Evolutionary conservation across 2,329 filamentous ascomycete genomes (phyloP).

Genomic region (Phialophora expanda): DNA sequence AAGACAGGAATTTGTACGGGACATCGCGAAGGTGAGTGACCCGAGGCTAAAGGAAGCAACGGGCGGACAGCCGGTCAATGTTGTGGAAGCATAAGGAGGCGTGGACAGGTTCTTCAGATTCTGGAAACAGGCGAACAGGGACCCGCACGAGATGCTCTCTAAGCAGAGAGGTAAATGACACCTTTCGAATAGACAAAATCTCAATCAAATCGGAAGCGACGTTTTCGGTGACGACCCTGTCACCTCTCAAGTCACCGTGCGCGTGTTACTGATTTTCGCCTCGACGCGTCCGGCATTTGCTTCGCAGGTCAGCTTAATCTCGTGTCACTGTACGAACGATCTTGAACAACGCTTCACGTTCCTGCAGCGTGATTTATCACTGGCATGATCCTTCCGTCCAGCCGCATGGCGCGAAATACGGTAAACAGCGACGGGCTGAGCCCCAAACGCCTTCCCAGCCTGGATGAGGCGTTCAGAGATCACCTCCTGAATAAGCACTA

Average conservation of each 20-base stretch:
- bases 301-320: neutral
- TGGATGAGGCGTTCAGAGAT: neutral
- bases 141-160: neutral
- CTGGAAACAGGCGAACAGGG: neutral
- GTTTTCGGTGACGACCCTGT: neutral
- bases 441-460: neutral
- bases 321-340: neutral
- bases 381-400: neutral
- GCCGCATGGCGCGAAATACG: neutral
- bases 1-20: constrained; percentile 43
- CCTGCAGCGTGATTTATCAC: too few relatives aligned
- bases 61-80: constrained; percentile 22
- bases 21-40: constrained; percentile 37
- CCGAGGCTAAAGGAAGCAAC: constrained; percentile 30
- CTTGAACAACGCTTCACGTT: too few relatives aligned
- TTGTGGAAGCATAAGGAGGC: constrained; percentile 6
- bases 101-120: neutral
- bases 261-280: neutral
- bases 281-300: neutral
- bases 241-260: neutral
- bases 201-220: neutral
- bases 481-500: neutral
- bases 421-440: neutral
- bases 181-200: neutral
- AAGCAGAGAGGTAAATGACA: neutral